Evolutionary conservation across 1,284 basidiomycete genomes (phyloP).

Genomic region (Papiliotrema flavescens): DNA sequence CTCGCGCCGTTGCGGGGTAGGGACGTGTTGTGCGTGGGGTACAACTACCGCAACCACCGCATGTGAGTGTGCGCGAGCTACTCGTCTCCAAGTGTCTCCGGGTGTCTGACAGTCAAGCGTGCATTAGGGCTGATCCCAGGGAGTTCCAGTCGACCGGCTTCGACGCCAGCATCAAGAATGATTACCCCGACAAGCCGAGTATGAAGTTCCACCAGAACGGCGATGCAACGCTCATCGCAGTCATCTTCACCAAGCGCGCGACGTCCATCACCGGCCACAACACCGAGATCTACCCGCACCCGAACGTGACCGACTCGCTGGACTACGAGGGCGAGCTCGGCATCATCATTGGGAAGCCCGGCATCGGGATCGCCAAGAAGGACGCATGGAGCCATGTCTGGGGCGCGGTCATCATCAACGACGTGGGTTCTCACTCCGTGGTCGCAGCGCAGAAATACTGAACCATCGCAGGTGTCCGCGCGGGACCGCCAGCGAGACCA

Average conservation of each 20-base stretch:
- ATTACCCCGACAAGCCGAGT: slow-evolving; percentile 31
- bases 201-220: slow-evolving; percentile 1
- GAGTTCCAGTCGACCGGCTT: slow-evolving; percentile 36
- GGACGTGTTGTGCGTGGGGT: slow-evolving; percentile 35
- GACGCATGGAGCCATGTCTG: slow-evolving; percentile 46
- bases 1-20: slow-evolving; percentile 31
- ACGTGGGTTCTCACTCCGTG: slow-evolving; percentile 29
- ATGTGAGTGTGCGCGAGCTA: too few relatives aligned
- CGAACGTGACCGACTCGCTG: slow-evolving; percentile 31
- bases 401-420: slow-evolving; percentile 37
- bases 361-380: slow-evolving; percentile 35
- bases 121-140: too few relatives aligned
- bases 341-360: slow-evolving; percentile 42
- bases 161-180: slow-evolving; percentile 33
- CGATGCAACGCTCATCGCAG: slow-evolving; percentile 6
- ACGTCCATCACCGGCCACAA: slow-evolving; percentile 34
- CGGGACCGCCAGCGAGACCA: slow-evolving; percentile 42
- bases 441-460: background rate
- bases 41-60: slow-evolving; percentile 37
- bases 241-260: slow-evolving; percentile 45
- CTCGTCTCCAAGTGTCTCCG: too few relatives aligned
- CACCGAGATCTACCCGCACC: slow-evolving; percentile 38
- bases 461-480: slow-evolving; percentile 23
- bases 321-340: slow-evolving; percentile 47
- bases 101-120: too few relatives aligned